These are phyloP conservation scores for Lotmaria passim DNA, from an alignment of 208 protist species.

Conservation along the genomic window DNA sequence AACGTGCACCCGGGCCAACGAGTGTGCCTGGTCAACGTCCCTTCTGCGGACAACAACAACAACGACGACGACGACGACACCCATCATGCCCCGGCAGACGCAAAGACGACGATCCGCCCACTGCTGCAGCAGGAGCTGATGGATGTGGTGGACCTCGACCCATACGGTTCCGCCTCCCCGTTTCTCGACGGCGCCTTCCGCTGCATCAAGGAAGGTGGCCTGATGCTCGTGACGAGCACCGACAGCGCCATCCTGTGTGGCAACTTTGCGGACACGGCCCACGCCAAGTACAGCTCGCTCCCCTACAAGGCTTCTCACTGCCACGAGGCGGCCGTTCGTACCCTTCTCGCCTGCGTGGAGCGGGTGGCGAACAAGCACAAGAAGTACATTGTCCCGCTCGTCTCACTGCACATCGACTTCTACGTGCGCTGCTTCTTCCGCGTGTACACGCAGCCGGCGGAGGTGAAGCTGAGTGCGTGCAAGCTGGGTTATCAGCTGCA, in stretches of 20 bases:
- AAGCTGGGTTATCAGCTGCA: slow-evolving; percentile 94
- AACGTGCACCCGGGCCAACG: slow-evolving; percentile 54
- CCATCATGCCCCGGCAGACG: neutral
- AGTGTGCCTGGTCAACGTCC: slow-evolving; percentile 37
- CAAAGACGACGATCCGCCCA: slow-evolving; percentile 6
- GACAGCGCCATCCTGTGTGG: slow-evolving; percentile 98
- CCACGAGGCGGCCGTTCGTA: slow-evolving; percentile 97
- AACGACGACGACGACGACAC: neutral
- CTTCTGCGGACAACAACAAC: neutral
- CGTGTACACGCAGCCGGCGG: slow-evolving; percentile 91
- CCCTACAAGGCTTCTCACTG: slow-evolving; percentile 90
- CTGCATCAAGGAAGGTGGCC: slow-evolving; percentile 95
- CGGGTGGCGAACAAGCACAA: slow-evolving; percentile 93
- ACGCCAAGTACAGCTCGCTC: slow-evolving; percentile 97
- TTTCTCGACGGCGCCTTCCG: slow-evolving; percentile 98
- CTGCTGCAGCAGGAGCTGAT: slow-evolving; percentile 92
- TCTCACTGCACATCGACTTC: slow-evolving; percentile 98
- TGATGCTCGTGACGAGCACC: slow-evolving; percentile 98
- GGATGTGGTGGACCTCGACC: slow-evolving; percentile 99
- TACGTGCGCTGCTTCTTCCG: slow-evolving; percentile 99
- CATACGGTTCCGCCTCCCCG: slow-evolving; percentile 97
- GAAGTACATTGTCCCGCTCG: slow-evolving; percentile 96
- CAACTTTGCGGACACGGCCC: slow-evolving; percentile 97
- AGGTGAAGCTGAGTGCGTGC: slow-evolving; percentile 89
- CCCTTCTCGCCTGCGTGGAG: slow-evolving; percentile 95